phyloP scores from a whole-genome alignment of 1,284 basidiomycete species.

The Boletus smithii region DNA sequence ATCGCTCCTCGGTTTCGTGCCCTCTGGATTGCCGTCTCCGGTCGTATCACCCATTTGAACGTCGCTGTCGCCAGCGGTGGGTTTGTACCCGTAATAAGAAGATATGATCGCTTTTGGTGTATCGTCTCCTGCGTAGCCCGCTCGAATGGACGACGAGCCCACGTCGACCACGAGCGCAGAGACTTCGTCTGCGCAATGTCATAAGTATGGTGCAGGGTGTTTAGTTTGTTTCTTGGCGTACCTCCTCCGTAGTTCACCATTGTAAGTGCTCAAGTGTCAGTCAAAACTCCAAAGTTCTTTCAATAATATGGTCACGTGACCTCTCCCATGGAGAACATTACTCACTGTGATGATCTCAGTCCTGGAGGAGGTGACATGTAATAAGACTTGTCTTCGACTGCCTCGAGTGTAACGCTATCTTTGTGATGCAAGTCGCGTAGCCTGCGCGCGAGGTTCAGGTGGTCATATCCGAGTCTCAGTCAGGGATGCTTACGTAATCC shows the following conservation, averaged over 20 bases:
- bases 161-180: conserved; percentile 95
- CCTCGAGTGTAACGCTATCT: too few relatives aligned
- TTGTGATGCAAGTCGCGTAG: too few relatives aligned
- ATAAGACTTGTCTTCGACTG: too few relatives aligned
- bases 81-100: conserved; percentile 81
- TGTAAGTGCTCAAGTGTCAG: conserved; percentile 1
- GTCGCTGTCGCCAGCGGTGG: conserved; percentile 44
- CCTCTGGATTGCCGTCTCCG: conserved; percentile 35
- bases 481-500: conserved; percentile 7
- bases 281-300: too few relatives aligned
- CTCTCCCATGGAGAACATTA: too few relatives aligned
- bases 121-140: conserved; percentile 97
- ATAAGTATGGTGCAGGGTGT: not conserved
- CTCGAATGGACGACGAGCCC: conserved; percentile 85
- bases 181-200: conserved; percentile 69
- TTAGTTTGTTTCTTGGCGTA: conserved; percentile 33
- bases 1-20: conserved; percentile 36
- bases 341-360: too few relatives aligned
- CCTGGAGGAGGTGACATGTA: too few relatives aligned
- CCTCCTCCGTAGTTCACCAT: conserved; percentile 78
- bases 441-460: too few relatives aligned
- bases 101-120: conserved; percentile 91
- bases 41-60: conserved; percentile 52
- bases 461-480: too few relatives aligned
- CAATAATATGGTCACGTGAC: conserved; percentile 1